phyloP scores from a whole-genome alignment of 2,329 filamentous ascomycete genomes.

The Colletotrichum truncatum region DNA sequence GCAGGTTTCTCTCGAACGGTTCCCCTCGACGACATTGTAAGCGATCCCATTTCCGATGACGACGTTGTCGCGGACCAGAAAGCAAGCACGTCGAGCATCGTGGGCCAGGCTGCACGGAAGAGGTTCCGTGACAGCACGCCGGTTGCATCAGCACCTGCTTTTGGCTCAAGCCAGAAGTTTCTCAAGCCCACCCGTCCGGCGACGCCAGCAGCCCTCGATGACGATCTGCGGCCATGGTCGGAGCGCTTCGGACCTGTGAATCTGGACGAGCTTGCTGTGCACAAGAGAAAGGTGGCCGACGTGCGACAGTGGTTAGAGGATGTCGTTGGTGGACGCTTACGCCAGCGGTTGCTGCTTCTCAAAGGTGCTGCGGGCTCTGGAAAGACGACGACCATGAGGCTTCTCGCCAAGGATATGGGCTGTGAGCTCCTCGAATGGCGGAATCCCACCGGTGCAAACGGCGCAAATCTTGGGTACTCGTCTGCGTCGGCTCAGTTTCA shows the following conservation, averaged over 20 bases:
- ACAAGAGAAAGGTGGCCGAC: slow-evolving; percentile 92
- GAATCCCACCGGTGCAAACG: slow-evolving; percentile 74
- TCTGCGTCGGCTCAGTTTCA: slow-evolving; percentile 86
- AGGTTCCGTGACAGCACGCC: slow-evolving; percentile 51
- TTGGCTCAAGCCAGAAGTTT: slow-evolving; percentile 60
- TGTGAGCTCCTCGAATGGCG: slow-evolving; percentile 89
- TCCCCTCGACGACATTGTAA: slow-evolving; percentile 59
- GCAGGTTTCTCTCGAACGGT: slow-evolving; percentile 38
- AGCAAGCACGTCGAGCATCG: slow-evolving; percentile 60
- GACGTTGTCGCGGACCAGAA: slow-evolving; percentile 62
- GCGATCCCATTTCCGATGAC: slow-evolving; percentile 69
- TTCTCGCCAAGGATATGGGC: slow-evolving; percentile 81
- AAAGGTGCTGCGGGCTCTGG: slow-evolving; percentile 92
- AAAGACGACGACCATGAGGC: slow-evolving; percentile 86
- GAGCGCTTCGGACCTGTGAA: slow-evolving; percentile 81
- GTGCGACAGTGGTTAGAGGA: slow-evolving; percentile 84
- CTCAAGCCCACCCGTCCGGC: slow-evolving; percentile 50
- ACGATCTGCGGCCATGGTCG: slow-evolving; percentile 82
- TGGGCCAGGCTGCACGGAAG: slow-evolving; percentile 65
- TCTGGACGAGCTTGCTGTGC: slow-evolving; percentile 87
- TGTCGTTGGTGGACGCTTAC: slow-evolving; percentile 71
- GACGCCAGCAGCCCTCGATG: slow-evolving; percentile 44
- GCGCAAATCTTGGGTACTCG: slow-evolving; percentile 68
- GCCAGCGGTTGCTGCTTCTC: slow-evolving; percentile 81
- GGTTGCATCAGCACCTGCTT: not conserved